Evolutionary conservation across 2,329 filamentous ascomycete genomes (phyloP).

Genomic region (Clonostachys solani): DNA sequence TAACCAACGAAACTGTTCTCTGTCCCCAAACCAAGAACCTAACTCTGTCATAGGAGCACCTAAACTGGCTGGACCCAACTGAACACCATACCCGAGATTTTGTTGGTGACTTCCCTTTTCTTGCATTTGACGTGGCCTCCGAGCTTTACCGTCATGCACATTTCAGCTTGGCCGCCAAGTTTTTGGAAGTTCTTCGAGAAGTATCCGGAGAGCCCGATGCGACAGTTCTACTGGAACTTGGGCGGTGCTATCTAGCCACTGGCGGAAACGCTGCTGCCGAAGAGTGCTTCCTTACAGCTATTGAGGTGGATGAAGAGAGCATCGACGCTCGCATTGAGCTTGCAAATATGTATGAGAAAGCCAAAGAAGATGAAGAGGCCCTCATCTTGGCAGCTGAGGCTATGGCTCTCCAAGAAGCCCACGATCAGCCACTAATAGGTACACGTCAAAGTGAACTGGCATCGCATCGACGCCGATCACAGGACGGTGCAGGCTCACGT

Average conservation of each 20-base stretch:
- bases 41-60: constrained; percentile 46
- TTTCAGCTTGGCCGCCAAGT: constrained; percentile 39
- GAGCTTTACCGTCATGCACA: constrained; percentile 29
- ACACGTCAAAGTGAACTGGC: background rate
- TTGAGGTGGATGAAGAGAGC: constrained; percentile 66
- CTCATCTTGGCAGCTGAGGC: constrained; percentile 74
- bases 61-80: constrained; percentile 66
- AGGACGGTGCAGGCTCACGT: background rate
- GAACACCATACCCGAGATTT: constrained; percentile 37
- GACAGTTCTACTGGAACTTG: constrained; percentile 49
- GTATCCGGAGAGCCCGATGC: constrained; percentile 45
- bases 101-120: constrained; percentile 67
- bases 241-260: constrained; percentile 64
- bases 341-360: constrained; percentile 78
- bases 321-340: constrained; percentile 76
- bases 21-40: background rate
- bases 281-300: constrained; percentile 70
- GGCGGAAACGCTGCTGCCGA: constrained; percentile 66
- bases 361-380: constrained; percentile 69
- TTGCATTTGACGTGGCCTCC: constrained; percentile 66
- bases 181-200: constrained; percentile 50
- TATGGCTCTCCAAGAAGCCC: constrained; percentile 55
- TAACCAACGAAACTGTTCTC: background rate
- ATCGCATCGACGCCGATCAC: background rate
- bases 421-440: constrained; percentile 17